Evolutionary conservation across 179 eudicot genomes (phyloP).

Genomic region (Spergularia azorica): DNA sequence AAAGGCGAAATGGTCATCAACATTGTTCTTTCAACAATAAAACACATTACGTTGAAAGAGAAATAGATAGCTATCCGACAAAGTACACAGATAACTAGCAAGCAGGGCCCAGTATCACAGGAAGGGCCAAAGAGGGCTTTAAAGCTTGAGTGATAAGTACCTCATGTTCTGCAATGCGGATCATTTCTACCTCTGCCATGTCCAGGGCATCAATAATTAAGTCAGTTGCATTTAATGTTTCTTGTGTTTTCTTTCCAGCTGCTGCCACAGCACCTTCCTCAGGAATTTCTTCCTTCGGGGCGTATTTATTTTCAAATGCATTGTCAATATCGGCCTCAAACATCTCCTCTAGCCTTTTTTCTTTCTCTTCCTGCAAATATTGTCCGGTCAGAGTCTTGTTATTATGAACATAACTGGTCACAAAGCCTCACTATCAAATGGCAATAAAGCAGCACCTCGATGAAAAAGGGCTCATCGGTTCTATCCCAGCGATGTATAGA

Average conservation of each 20-base stretch:
- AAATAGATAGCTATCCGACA: background rate
- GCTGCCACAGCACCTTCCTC: constrained; percentile 93
- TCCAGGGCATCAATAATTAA: constrained; percentile 87
- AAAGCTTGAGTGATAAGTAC: constrained; percentile 31
- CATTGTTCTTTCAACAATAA: background rate
- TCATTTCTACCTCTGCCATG: constrained; percentile 76
- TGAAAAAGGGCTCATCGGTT: constrained; percentile 93
- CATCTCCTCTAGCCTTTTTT: constrained; percentile 93
- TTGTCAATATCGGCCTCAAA: constrained; percentile 82
- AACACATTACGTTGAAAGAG: background rate
- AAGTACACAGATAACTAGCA: background rate
- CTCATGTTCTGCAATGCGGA: constrained; percentile 84
- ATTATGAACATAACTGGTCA: background rate
- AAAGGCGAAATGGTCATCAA: no score
- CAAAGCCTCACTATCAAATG: background rate
- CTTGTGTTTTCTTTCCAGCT: constrained; percentile 94
- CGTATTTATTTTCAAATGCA: constrained; percentile 59
- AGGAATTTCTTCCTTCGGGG: constrained; percentile 80
- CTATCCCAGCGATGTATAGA: constrained; percentile 98
- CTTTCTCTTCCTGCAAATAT: constrained; percentile 86
- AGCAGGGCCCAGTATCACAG: background rate
- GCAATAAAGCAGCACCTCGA: constrained; percentile 56
- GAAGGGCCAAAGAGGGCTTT: background rate
- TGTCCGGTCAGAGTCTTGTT: constrained; percentile 1
- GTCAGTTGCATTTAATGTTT: constrained; percentile 83